phyloP scores from a whole-genome alignment of 805 yeast species.

The Ogataea sp. region DNA sequence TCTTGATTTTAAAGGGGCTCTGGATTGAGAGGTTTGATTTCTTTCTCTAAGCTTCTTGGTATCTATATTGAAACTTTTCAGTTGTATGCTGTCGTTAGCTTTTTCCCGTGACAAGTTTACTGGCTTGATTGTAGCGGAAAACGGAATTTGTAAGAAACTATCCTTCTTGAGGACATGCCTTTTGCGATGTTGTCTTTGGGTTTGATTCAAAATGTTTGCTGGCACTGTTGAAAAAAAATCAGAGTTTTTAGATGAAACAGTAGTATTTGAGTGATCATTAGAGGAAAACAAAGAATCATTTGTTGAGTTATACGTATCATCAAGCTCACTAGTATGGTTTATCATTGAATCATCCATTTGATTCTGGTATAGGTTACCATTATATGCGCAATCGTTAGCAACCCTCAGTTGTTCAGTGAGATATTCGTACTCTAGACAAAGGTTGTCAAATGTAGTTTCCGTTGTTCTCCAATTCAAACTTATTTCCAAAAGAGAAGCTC shows the following conservation, averaged over 20 bases:
- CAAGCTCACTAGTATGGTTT: not conserved
- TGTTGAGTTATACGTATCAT: constrained; percentile 1
- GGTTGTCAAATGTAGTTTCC: constrained; percentile 37
- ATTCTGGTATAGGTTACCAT: too few relatives aligned
- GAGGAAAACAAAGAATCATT: constrained; percentile 1
- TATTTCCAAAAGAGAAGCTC: constrained; percentile 15
- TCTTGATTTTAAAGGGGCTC: not conserved
- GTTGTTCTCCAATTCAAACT: constrained; percentile 36
- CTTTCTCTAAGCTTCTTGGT: not conserved
- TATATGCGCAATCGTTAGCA: constrained; percentile 9
- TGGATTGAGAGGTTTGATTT: too few relatives aligned
- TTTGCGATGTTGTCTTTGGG: constrained; percentile 1
- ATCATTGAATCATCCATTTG: too few relatives aligned
- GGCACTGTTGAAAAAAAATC: too few relatives aligned
- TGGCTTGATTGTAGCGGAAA: not conserved
- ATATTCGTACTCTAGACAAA: constrained; percentile 31
- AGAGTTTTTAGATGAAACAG: not conserved
- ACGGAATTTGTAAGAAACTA: constrained; percentile 18
- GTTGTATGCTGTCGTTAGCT: too few relatives aligned
- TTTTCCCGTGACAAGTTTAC: not conserved
- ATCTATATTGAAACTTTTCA: too few relatives aligned
- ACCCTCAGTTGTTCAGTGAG: constrained; percentile 18
- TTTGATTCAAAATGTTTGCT: too few relatives aligned
- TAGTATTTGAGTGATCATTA: not conserved
- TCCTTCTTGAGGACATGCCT: constrained; percentile 20